Evolutionary conservation across 1,284 basidiomycete genomes (phyloP), one percentile per base, ranked within the genome.

Genomic region (Irpex sp.): DNA sequence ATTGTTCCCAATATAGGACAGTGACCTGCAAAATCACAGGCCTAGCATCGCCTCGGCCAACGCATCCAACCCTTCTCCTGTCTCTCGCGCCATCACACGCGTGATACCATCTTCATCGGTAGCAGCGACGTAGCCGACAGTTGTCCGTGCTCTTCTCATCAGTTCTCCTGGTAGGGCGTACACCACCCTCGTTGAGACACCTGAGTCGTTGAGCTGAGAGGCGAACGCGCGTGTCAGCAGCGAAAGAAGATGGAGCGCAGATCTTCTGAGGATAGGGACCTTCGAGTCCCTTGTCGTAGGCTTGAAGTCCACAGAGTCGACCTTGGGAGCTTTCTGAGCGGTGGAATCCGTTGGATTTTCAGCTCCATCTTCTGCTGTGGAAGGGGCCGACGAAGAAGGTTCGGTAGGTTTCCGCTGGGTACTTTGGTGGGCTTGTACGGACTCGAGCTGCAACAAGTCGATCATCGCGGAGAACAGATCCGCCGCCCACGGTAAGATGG

Each of bases 391-490:
- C 3, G 16, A 3, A 2, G 48, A 7, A 49, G 19, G 12, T 9
- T n/a, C 2, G 14, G 16, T 37, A 58, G 47, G 23, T 55, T 18
- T n/a, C 53, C 47, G 35, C 23, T 21, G 56, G 37, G 5, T 52
- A 63, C 7, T 61, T 48, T 51, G 49, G 4, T 5, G 10, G 9
- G 67, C 66, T 5, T 78, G 66, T 4, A 84, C 80, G 45, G 79
- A 83, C 73, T 96, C 93, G 6, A 93, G 68, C 68, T 92, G 90
- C 6, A 96, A 73, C 6, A 96, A 78, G 69, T 95, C 92, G 4
- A 94, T 69, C 79, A 90, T 88, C 4, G 84, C 84, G 57, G 79
- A 77, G 2, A 82, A 75, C 33, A 95, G 75, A 56, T 91, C 86
- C 21, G 78, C 70, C 2, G 79, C 72, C 74, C 91, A 93, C 3